Base-by-base conservation (phyloP, 2,329 filamentous ascomycete genomes). In the Lasiodiplodia citricola region DNA sequence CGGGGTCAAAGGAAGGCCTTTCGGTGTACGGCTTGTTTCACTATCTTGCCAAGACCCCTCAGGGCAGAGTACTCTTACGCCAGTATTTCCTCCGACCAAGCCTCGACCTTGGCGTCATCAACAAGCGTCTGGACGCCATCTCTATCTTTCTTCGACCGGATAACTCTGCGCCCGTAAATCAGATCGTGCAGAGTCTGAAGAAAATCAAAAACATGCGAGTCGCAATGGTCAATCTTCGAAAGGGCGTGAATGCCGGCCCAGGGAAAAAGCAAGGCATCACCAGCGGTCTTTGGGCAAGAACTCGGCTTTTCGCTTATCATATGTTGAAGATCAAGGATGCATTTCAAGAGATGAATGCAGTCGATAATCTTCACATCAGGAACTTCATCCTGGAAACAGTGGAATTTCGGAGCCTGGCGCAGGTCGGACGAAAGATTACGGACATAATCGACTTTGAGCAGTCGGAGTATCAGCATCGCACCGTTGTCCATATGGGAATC, bases 1-100 rank as follows among this genome's bases (percentile, higher is more conserved):
- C 86, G 1, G 90, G 87, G 23, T 86, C 87, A 0, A 97, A 95
- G 77, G 94, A 97, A 80, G 91, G 89, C 18, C 84, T 96, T 1
- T 98, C 93, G 0, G 82, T 97, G 0, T 97, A 92, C 77, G 94
- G 92, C 0, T 82, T 98, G 0, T 96, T 97, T 70, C 88, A 91
- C 69, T 85, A 88, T 67, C 82, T 96, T 37, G 89, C 91, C 31
- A 87, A 87, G 67, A 97, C 94, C 3, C 86, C 91, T 0, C 94
- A 97, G 77, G 96, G 96, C 0, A 93, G 89, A 73, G 76, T 82
- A 31, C 85, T 87, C 54, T 84, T 99, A 5, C 90, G 92, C n/a
- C 90, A 92, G 73, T 87, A 92, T 64, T 96, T 99, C 72, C 82
- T 97, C 8, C 89, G 92, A 0, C 96, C 96, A 25, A 92, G 89